phyloP scores from a whole-genome alignment of 257 asterid species.

The Solanum ossicruentum region DNA sequence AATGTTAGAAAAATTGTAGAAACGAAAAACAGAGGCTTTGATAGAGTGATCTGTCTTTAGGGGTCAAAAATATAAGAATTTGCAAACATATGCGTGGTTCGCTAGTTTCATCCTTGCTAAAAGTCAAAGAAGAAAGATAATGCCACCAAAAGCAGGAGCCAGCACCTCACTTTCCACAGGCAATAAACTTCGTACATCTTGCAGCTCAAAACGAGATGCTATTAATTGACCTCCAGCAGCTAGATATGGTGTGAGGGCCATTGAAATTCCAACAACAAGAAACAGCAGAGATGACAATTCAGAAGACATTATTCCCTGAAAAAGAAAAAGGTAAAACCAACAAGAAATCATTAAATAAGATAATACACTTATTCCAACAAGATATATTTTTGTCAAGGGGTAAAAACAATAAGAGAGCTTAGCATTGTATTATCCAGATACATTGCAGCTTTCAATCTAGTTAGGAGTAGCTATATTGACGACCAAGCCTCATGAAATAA shows the following conservation, averaged over 20 bases:
- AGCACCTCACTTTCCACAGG: constrained; percentile 97
- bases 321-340: neutral
- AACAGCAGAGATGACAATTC: constrained; percentile 81
- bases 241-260: constrained; percentile 96
- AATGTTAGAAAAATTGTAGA: neutral
- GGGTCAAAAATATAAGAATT: neutral
- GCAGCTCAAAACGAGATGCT: constrained; percentile 96
- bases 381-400: neutral
- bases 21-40: neutral
- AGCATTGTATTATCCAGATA: neutral
- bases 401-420: neutral
- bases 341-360: neutral
- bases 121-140: neutral
- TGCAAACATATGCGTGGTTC: neutral
- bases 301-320: constrained; percentile 94
- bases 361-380: neutral
- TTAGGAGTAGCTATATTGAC: neutral
- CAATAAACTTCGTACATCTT: constrained; percentile 92
- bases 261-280: constrained; percentile 96
- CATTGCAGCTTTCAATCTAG: neutral
- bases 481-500: neutral
- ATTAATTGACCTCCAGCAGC: constrained; percentile 99
- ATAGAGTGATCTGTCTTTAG: neutral
- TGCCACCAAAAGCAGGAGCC: neutral
- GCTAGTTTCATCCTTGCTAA: neutral